Base-by-base conservation (phyloP, 495 filamentous ascomycete species). In the Lepidopterella palustris region DNA sequence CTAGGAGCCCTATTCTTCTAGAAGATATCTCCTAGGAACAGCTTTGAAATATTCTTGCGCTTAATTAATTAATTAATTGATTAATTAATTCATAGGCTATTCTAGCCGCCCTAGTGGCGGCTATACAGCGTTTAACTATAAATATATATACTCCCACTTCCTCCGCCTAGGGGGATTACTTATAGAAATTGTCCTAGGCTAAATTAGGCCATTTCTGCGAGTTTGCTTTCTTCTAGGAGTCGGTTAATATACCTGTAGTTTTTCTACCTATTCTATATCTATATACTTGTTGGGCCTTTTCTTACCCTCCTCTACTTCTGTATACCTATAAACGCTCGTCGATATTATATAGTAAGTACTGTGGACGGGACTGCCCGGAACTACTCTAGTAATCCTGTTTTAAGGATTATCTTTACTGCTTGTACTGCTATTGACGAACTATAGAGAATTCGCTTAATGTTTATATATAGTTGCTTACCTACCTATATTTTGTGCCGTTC, bases 341-440 rank as follows among this genome's bases (percentile, higher is more conserved):
- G 13, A 49, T 13, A 42, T 42, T 49, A 47, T 47, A 23, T 47
- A 23, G 6, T 47, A 23, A n/a, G 45, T 49, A 49, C 45, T 49
- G 15, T 49, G 21, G 10, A 27, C 20, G 10, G 26, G 10, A 27
- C 29, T 45, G 31, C 24, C 24, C 11, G 3, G 26, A 32, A 39
- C 15, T 73, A 69, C 32, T 42, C 57, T n/a, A 73, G 61, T 26
- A 70, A 53, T 52, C 63, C 59, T n/a, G 69, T 70, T 53, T 60
- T 59, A 42, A 67, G 45, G 47, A 70, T 66, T 49, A 73, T 69
- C 51, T 68, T 62, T 5, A 69, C 71, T 62, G 67, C 58, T 64
- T 68, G 61, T 60, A 69, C 65, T 64, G 69, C 65, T 54, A 70
- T 68, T 57, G 58, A 61, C 60, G 60, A 55, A 61, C 60, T 59